Base-by-base conservation (phyloP, 1,284 basidiomycete species). In the Dichomitus squalens region DNA sequence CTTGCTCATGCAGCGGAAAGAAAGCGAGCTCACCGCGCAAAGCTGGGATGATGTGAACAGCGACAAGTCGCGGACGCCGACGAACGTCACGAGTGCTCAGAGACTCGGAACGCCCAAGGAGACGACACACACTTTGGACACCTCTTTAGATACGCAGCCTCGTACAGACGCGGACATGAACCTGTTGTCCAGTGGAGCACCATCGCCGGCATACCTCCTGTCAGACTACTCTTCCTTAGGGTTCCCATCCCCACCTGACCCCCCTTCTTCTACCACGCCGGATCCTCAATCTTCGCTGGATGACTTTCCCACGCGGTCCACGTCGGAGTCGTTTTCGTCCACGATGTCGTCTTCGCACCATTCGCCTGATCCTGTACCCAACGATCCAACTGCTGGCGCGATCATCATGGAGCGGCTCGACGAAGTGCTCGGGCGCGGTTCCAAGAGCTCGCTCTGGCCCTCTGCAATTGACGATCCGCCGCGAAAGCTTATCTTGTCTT, bases 381-480 rank as follows among this genome's bases (percentile, higher is more conserved):
- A 59, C 49, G 64, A 65, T 16, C 73, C 72, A 6, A 71, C 72
- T 7, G 73, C 75, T 55, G 72, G 77, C n/a, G 69, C 69, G 21
- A 68, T 76, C 51, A 74, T 92, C 40, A 76, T 92, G 58, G 85
- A 89, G 55, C 79, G 84, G 16, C 76, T 92, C 39, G 88, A 91
- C 44, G 86, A 89, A 68, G 84, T 81, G 66, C 76, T 85, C 43
- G 83, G 76, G 52, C 85, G 80, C 61, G 85, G 79, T 35, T 83
- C 81, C 43, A 83, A 81, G 66, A 83, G 84, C 69, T 79, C 84
- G 0, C 75, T 81, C 59, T 84, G 85, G 79, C 79, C 86, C 11
- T 79, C 82, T 40, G 80, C 83, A 31, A 79, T 96, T 47, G 93
- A 95, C 60, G 87, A 93, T 63, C 93, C 95, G 18, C 91, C 92